phyloP scores from a whole-genome alignment of 1,139 yeast genomes.

The Blastobotrys apis region DNA sequence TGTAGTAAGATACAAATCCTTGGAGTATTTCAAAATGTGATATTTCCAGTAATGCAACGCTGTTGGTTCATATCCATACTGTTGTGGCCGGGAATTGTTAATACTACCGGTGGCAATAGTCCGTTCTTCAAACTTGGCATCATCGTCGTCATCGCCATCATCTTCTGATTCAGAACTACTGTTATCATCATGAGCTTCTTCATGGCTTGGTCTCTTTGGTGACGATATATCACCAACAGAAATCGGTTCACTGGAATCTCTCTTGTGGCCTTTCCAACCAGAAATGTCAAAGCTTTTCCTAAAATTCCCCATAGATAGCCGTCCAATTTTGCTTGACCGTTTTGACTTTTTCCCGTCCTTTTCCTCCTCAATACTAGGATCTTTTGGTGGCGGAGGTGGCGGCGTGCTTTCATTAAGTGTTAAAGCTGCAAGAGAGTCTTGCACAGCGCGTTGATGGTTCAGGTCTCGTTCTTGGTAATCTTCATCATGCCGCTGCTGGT shows the following conservation, averaged over 20 bases:
- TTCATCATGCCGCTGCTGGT: too few relatives aligned
- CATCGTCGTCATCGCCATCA: slow-evolving; percentile 15
- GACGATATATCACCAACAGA: too few relatives aligned
- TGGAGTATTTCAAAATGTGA: slow-evolving; percentile 30
- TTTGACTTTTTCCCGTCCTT: too few relatives aligned
- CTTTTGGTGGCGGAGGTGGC: slow-evolving; percentile 8
- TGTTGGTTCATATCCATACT: slow-evolving; percentile 1
- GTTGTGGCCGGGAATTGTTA: not conserved
- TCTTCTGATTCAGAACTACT: too few relatives aligned
- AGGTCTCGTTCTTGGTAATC: too few relatives aligned
- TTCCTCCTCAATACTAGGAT: too few relatives aligned
- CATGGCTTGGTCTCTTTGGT: too few relatives aligned
- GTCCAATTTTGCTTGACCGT: too few relatives aligned
- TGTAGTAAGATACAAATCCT: slow-evolving; percentile 31
- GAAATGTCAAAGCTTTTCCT: not conserved
- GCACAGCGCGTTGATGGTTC: too few relatives aligned
- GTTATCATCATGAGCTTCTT: too few relatives aligned
- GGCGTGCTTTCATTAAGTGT: not conserved
- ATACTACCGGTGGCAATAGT: slow-evolving; percentile 4
- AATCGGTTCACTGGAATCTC: not conserved
- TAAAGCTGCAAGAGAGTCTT: not conserved
- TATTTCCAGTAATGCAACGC: slow-evolving; percentile 25
- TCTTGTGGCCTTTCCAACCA: not conserved
- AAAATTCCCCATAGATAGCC: not conserved
- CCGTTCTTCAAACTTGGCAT: slow-evolving; percentile 11